phyloP scores from a whole-genome alignment of 2,329 filamentous ascomycete genomes.

The Cercospora nicotianae region DNA sequence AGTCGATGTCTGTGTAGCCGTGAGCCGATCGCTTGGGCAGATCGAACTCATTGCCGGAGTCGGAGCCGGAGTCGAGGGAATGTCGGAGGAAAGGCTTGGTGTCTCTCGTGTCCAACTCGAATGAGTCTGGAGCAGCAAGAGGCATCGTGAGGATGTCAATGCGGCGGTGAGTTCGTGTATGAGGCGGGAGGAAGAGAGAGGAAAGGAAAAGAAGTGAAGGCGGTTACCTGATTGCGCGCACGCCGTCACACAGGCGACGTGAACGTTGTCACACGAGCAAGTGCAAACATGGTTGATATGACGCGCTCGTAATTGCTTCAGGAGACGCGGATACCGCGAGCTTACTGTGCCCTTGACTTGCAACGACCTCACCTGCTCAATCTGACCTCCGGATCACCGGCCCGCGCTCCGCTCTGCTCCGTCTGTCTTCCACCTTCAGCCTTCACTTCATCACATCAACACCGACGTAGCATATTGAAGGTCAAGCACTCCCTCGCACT shows the following conservation, averaged over 20 bases:
- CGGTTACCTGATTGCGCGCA: not conserved
- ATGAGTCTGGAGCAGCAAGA: constrained; percentile 33
- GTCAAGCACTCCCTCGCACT: not conserved
- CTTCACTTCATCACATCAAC: not conserved
- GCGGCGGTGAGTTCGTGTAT: not conserved
- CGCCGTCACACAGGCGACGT: not conserved
- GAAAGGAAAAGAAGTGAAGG: not conserved
- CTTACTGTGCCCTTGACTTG: not conserved
- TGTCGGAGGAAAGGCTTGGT: constrained; percentile 15
- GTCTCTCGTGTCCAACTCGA: constrained; percentile 34
- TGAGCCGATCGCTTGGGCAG: not conserved
- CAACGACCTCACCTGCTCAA: not conserved
- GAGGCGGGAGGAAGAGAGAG: not conserved
- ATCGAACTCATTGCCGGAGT: constrained; percentile 20
- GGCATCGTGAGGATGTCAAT: constrained; percentile 28
- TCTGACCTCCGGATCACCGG: not conserved
- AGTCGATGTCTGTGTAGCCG: constrained; percentile 44
- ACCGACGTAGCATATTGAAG: not conserved
- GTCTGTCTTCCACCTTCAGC: not conserved
- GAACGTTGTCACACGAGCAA: not conserved
- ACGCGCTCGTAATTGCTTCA: not conserved
- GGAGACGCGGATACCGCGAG: not conserved
- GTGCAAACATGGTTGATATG: not conserved
- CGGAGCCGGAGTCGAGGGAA: constrained; percentile 18
- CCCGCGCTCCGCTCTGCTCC: not conserved